Conservation (phyloP, 139 green algal species). For the Tetraselmis chui region DNA sequence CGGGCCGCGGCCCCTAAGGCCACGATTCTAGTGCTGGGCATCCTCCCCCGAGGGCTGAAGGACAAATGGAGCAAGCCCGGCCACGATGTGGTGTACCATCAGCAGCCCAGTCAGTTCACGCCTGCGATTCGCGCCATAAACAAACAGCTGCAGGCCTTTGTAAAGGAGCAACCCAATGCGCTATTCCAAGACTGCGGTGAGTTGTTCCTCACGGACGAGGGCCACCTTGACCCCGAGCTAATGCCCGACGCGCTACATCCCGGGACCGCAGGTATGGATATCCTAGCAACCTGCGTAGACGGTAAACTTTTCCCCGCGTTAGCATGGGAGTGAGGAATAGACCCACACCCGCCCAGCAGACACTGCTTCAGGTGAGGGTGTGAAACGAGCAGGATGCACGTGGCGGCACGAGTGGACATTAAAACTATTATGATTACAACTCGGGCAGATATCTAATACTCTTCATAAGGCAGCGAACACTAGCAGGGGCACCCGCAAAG, state of each 20-base stretch:
- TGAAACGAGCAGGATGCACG: no score
- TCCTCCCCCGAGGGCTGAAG: conserved; percentile 17
- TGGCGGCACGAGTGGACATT: no score
- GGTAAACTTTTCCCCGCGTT: no score
- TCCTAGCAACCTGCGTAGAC: conserved; percentile 26
- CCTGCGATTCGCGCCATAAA: conserved; percentile 15
- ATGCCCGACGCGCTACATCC: conserved; percentile 33
- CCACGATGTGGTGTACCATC: background rate
- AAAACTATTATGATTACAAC: no score
- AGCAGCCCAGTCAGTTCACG: conserved; percentile 16
- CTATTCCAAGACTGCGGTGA: conserved; percentile 26
- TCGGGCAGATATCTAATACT: no score
- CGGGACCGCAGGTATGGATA: conserved; percentile 20
- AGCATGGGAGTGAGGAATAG: no score
- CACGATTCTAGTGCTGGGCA: conserved; percentile 11
- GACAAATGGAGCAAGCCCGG: background rate
- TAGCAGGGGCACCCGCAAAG: no score
- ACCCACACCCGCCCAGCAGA: no score
- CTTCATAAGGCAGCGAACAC: no score
- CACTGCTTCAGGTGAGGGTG: no score
- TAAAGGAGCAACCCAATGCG: conserved; percentile 1
- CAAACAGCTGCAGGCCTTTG: conserved; percentile 1
- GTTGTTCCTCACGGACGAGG: background rate
- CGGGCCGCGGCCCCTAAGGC: background rate
- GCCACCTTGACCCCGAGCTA: conserved; percentile 6